Evolutionary conservation across 441 rosid species (phyloP), one percentile per base, ranked within the genome.

Genomic region (Sinapis alba): DNA sequence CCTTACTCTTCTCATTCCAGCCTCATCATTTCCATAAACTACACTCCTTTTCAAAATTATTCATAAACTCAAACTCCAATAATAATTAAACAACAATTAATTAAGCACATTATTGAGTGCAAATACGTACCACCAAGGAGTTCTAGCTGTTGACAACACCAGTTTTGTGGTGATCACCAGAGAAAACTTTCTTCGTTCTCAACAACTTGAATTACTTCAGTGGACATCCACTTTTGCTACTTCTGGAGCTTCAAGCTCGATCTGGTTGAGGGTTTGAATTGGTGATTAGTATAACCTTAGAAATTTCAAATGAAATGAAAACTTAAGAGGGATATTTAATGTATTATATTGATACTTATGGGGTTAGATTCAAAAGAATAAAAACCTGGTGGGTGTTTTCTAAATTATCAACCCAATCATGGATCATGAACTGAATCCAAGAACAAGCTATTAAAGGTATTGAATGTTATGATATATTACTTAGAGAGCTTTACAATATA

Each of bases 371-470:
- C 0, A 18, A 65, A 18, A 70, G 54, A 34, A 13, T 12, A 1
- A 1, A 15, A 45, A 87, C 96, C 89, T 85, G 88, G 6, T 85
- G 62, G 26, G 85, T 87, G 64, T 85, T 90, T 82, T 90, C 90
- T 81, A 88, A 83, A 73, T 87, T 90, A 78, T 90, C 93, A 45
- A 87, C 84, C 93, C 96, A 90, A 58, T 90, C 93, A 83, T 90
- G 93, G 72, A 90, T 85, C 93, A 90, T 90, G 75, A 89, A 90
- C 59, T 90, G 96, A 19, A 89, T 82, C 96, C 90, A 90, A 2
- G 94, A 86, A 76, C 87, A 84, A 16, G 94, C 93, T 53, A 90
- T 86, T n/a, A n/a, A n/a, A n/a, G n/a, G n/a, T n/a, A n/a, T n/a
- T n/a, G n/a, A n/a, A n/a, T n/a, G n/a, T n/a, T n/a, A n/a, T n/a